Conservation (phyloP, 1,139 yeast genomes). For the Debaryomyces sp. region DNA sequence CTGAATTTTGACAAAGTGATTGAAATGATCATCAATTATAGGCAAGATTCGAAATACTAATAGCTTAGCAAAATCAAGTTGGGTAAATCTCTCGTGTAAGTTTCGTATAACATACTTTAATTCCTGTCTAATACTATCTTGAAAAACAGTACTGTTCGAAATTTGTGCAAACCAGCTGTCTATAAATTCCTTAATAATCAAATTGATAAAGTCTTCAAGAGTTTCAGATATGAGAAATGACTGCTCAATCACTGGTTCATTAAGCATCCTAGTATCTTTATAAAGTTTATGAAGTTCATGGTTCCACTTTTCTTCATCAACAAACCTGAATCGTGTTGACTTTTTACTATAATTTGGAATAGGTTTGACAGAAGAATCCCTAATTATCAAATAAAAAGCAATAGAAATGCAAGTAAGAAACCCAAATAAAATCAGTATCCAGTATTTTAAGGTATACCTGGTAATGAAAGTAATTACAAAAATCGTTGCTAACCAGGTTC, state of each 20-base stretch:
- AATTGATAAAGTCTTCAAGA: constrained; percentile 52
- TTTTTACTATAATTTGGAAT: too few relatives aligned
- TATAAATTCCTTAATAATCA: constrained; percentile 63
- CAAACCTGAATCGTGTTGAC: constrained; percentile 25
- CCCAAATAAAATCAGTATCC: constrained; percentile 10
- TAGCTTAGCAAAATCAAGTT: constrained; percentile 58
- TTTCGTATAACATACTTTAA: constrained; percentile 45
- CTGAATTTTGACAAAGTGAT: constrained; percentile 56
- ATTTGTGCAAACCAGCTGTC: constrained; percentile 63
- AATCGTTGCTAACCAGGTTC: not conserved
- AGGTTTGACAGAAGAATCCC: not conserved
- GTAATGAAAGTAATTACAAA: not conserved
- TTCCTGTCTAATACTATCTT: constrained; percentile 53
- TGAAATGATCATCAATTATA: constrained; percentile 64
- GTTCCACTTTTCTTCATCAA: constrained; percentile 29
- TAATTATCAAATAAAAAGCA: constrained; percentile 11
- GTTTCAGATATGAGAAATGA: constrained; percentile 57
- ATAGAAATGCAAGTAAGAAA: constrained; percentile 2
- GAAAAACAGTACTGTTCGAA: constrained; percentile 52
- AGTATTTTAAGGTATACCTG: not conserved
- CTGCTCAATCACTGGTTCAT: constrained; percentile 44
- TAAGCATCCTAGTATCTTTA: constrained; percentile 7
- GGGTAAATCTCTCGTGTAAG: constrained; percentile 43
- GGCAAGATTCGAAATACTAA: constrained; percentile 66
- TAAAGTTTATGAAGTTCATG: constrained; percentile 5